These are phyloP conservation scores for Pharnaceum exiguum DNA, from an alignment of 148 eudicot species.

Conservation along the genomic window DNA sequence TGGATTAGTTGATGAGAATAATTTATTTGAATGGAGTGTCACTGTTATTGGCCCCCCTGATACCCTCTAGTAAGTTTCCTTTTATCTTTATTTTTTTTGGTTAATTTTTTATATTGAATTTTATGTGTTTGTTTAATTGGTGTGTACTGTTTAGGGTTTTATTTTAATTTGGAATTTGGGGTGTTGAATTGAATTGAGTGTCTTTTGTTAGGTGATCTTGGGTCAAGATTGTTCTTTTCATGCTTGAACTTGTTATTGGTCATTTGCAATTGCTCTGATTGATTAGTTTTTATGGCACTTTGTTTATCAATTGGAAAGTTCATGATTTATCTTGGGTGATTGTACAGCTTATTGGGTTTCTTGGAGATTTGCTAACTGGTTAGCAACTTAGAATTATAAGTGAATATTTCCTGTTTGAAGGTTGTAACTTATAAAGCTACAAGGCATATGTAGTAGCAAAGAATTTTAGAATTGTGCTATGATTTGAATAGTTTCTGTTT, in stretches of 20 bases:
- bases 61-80: constrained; percentile 36
- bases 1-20: constrained; percentile 51
- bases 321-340: constrained; percentile 6
- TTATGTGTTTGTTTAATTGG: background rate
- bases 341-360: background rate
- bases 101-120: constrained; percentile 6
- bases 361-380: background rate
- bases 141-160: constrained; percentile 4
- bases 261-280: background rate
- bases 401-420: too few relatives aligned
- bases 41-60: constrained; percentile 62
- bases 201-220: constrained; percentile 12
- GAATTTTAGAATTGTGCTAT: background rate
- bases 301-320: background rate
- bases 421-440: too few relatives aligned
- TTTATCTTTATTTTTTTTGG: background rate
- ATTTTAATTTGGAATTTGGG: background rate
- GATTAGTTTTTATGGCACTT: too few relatives aligned
- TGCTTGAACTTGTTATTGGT: background rate
- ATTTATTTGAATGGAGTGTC: constrained; percentile 61
- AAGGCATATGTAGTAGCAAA: background rate
- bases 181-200: background rate
- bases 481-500: background rate
- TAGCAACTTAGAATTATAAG: too few relatives aligned
- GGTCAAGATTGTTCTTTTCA: background rate